A percentile compares a stretch with the other conserved stretches of the same genome.
Evolutionary conservation across 2,329 filamentous ascomycete genomes (phyloP).

Genomic region (Pseudopyricularia cyperi): DNA sequence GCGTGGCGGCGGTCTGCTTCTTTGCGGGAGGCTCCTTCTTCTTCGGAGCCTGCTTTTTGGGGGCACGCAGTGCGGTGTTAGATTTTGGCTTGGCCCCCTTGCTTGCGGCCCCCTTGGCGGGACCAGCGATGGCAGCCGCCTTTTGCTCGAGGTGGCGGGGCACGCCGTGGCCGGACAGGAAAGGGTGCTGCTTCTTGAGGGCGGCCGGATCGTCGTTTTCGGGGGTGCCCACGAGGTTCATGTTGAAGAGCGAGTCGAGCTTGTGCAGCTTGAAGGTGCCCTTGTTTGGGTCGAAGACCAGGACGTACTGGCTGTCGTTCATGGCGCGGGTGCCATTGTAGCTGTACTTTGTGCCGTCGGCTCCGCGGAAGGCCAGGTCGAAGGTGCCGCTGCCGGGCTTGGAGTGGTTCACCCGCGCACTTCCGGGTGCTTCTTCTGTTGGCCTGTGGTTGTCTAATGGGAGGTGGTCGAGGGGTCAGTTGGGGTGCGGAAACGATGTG

Average conservation of each 20-base stretch:
- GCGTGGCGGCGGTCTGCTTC: background rate
- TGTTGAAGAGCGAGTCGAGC: conserved; percentile 69
- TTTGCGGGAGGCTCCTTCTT: conserved; percentile 10
- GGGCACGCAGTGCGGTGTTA: background rate
- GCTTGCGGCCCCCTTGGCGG: conserved; percentile 4
- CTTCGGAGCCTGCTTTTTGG: conserved; percentile 11
- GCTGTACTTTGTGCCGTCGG: conserved; percentile 39
- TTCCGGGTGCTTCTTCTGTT: conserved; percentile 31
- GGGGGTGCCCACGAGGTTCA: conserved; percentile 67
- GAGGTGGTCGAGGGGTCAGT: background rate
- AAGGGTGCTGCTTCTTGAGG: conserved; percentile 53
- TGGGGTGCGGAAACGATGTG: too few species aligned
- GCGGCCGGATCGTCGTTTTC: conserved; percentile 49
- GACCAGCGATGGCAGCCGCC: conserved; percentile 6
- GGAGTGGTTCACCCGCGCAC: conserved; percentile 33
- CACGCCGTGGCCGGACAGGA: conserved; percentile 31
- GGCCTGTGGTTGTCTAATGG: conserved; percentile 49
- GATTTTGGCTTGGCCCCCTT: conserved; percentile 14
- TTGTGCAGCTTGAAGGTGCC: conserved; percentile 74
- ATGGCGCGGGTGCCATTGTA: conserved; percentile 47
- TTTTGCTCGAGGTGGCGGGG: conserved; percentile 7
- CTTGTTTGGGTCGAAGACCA: conserved; percentile 63
- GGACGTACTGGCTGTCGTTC: conserved; percentile 45
- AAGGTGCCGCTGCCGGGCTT: conserved; percentile 36
- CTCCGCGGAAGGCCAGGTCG: conserved; percentile 39